These are phyloP conservation scores for Phalaenopsis hybrid DNA, from an alignment of 116 monocot species.

Conservation along the genomic window DNA sequence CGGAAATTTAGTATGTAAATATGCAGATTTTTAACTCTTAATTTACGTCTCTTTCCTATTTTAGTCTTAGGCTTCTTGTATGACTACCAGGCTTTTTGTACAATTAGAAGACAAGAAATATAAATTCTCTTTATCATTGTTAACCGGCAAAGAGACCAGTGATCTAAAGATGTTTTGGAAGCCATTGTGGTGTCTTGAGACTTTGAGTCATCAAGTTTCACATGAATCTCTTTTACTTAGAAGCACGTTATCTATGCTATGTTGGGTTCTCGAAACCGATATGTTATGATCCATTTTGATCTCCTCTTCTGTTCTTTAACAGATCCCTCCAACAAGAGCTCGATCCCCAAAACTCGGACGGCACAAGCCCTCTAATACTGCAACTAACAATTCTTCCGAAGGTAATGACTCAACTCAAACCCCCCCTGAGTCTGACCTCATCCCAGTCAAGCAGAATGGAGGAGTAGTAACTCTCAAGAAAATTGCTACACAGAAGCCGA, in stretches of 20 bases:
- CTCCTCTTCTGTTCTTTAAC: constrained; percentile 1
- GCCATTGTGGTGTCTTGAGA: background rate
- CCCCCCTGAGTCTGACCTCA: constrained; percentile 14
- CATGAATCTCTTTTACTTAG: no score
- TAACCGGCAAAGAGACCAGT: background rate
- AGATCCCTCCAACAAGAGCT: constrained; percentile 84
- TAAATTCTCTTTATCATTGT: no score
- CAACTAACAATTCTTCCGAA: constrained; percentile 20
- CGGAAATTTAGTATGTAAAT: no score
- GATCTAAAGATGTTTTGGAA: background rate
- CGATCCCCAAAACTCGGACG: constrained; percentile 87
- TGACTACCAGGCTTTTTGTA: no score
- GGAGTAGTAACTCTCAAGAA: constrained; percentile 19
- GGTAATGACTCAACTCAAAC: constrained; percentile 13
- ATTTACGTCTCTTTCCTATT: no score
- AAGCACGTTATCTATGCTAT: background rate
- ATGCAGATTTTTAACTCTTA: no score
- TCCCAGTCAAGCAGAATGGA: constrained; percentile 20
- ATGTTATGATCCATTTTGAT: background rate
- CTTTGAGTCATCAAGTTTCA: background rate
- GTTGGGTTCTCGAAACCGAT: background rate
- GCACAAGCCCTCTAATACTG: constrained; percentile 33
- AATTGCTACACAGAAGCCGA: constrained; percentile 20
- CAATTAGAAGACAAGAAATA: no score
- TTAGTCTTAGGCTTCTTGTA: no score